Conservation (phyloP, 139 green algal species). For the Micractinium conductrix region DNA sequence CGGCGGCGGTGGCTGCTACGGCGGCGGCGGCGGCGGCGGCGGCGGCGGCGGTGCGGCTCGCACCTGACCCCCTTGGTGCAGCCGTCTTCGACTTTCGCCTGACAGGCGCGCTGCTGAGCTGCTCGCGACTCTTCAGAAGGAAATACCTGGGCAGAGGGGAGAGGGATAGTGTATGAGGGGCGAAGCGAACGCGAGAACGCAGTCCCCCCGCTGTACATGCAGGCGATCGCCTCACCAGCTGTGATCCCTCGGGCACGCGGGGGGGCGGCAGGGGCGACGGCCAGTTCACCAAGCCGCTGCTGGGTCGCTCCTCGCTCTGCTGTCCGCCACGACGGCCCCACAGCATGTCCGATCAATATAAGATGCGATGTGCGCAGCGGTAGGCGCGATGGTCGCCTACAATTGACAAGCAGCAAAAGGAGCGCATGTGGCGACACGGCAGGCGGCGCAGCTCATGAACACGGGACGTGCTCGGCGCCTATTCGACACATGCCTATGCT, state of each 20-base stretch:
- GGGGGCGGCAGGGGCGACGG: neutral
- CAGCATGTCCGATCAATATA: neutral
- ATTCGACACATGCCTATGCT: too few relatives aligned
- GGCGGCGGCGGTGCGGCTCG: neutral
- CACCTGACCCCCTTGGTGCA: conserved; percentile 10
- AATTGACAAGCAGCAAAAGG: too few relatives aligned
- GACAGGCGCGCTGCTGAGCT: neutral
- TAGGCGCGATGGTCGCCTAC: too few relatives aligned
- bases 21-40: neutral
- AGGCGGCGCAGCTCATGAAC: too few relatives aligned
- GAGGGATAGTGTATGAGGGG: neutral
- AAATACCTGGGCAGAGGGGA: neutral
- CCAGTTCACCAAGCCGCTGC: neutral
- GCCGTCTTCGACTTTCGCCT: conserved; percentile 1
- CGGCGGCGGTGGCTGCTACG: neutral
- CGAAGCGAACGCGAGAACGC: neutral
- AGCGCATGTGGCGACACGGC: too few relatives aligned
- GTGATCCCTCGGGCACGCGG: neutral
- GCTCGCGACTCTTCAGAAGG: neutral
- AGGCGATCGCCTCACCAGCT: neutral
- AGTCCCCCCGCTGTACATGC: too few relatives aligned
- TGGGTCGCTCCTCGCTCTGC: neutral
- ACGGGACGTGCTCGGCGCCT: too few relatives aligned
- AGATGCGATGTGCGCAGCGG: too few relatives aligned
- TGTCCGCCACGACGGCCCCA: neutral